Base-by-base conservation (phyloP, 768 basidiomycete genomes). In the Pleurotus tuber-regium region DNA sequence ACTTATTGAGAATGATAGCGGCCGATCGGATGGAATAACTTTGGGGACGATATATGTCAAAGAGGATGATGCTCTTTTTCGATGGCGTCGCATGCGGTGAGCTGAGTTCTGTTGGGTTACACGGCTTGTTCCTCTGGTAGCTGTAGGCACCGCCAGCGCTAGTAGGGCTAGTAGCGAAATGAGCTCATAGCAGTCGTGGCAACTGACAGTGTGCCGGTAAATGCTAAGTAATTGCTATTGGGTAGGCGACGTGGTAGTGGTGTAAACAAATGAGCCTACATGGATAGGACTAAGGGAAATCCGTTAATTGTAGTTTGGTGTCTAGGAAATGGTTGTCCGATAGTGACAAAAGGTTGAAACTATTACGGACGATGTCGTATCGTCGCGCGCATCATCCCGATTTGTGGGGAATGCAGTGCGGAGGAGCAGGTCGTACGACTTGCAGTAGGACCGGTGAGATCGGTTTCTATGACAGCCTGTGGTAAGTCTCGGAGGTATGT, bases 391-490 rank as follows among this genome's bases (percentile, higher is more conserved):
- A 31, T 31, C 30, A 31, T 31, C 30, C 12, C 19, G 36, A 38
- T 18, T 38, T 44, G 14, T 7, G 23, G 43, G 26, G 25, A 47
- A 36, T 36, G 35, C n/a, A 38, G 35, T n/a, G 21, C 21, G 35
- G 35, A 38, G 35, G 21, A 38, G 35, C n/a, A 38, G 35, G 35
- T 33, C 31, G 31, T 21, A 24, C 29, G 31, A 35, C 16, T 48
- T 48, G 46, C 7, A 14, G 29, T 42, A 48, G 28, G 46, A 48
- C 31, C 41, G 46, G 46, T 36, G 46, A 36, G 46, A 48, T 48
- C 46, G 46, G 46, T 48, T 48, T 48, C 46, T 48, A 48, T 48
- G 46, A 19, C 46, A 48, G 10, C 35, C 14, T 38, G 35, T 38
- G n/a, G 25, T 12, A 18, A 46, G 43, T 11, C 21, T 24, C 41